phyloP scores from a whole-genome alignment of 2,329 filamentous ascomycete genomes.

The Penicillium brevicompactum region DNA sequence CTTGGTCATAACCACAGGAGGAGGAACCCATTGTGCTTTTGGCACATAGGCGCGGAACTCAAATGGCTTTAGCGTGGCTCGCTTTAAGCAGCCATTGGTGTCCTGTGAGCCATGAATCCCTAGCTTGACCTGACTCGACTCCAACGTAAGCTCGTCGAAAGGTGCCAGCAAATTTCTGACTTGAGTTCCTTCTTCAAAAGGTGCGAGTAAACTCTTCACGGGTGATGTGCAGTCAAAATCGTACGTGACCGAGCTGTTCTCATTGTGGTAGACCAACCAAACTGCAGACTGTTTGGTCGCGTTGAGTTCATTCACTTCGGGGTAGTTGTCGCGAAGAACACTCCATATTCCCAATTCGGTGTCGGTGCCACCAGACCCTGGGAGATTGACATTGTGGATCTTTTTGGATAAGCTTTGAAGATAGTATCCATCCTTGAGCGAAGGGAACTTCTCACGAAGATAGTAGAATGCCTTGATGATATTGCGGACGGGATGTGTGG shows the following conservation, averaged over 20 bases:
- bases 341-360: conserved; percentile 65
- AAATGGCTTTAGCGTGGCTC: conserved; percentile 56
- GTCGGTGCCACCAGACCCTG: conserved; percentile 55
- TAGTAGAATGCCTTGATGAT: conserved; percentile 64
- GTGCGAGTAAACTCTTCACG: conserved; percentile 55
- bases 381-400: conserved; percentile 52
- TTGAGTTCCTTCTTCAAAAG: conserved; percentile 55
- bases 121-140: conserved; percentile 47
- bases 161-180: conserved; percentile 68
- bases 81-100: conserved; percentile 58
- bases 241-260: conserved; percentile 54
- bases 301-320: conserved; percentile 54
- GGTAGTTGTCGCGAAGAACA: conserved; percentile 53
- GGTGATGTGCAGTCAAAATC: conserved; percentile 57
- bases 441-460: conserved; percentile 58
- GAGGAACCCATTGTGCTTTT: conserved; percentile 50
- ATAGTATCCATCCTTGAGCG: conserved; percentile 61
- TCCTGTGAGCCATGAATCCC: conserved; percentile 50
- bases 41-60: conserved; percentile 65
- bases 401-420: conserved; percentile 59
- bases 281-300: conserved; percentile 37
- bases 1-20: conserved; percentile 58
- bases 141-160: conserved; percentile 57
- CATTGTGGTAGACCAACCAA: conserved; percentile 49
- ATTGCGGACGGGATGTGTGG: conserved; percentile 62